Evolutionary conservation across 495 filamentous ascomycete genomes (phyloP), one percentile per base, ranked within the genome.

Genomic region (Neurospora sp.): DNA sequence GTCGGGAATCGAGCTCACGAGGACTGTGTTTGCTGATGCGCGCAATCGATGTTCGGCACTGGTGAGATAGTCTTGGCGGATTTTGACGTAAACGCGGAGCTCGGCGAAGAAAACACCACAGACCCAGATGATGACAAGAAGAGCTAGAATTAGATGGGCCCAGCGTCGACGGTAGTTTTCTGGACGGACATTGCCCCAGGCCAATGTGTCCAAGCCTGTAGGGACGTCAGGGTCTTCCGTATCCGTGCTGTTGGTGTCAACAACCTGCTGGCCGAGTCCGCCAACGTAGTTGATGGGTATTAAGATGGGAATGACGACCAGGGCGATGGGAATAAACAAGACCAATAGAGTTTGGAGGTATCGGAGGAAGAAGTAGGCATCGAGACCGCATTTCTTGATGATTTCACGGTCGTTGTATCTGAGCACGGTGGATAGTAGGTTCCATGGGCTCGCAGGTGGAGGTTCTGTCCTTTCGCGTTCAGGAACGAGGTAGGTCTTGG

Each of bases 301-400:
- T 44, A 99, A 86, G 70, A 97, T 90, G 0, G 96, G 96, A 35
- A 98, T 84, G 38, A 98, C 90, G 39, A 97, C 79, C 23, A 91
- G 69, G 31, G 91, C 92, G 72, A 97, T 85, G 9, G 94, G 92
- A 23, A 96, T 80, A 78, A 98, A 98, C 74, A 98, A 95, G 78
- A 96, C 92, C 44, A 99, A 87, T 3, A 99, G 88, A 80, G 97
- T 96, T 72, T 95, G 93, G 18, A 99, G 87, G 80, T 97, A 99
- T 72, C 96, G 93, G 1, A 99, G 87, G 83, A 98, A 99, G 82
- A 99, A 97, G 85, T 98, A 99, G 77, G 96, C 95, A 82, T 99
- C 96, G 46, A 99, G 88, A 7, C 96, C 96, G 81, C 93, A 97
- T 82, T 97, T 97, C 46, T 93, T 91, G 74, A 98, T 96, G 79